Evolutionary conservation across 75 land plant species (phyloP).

Genomic region (Chamaecyparis obtusa): DNA sequence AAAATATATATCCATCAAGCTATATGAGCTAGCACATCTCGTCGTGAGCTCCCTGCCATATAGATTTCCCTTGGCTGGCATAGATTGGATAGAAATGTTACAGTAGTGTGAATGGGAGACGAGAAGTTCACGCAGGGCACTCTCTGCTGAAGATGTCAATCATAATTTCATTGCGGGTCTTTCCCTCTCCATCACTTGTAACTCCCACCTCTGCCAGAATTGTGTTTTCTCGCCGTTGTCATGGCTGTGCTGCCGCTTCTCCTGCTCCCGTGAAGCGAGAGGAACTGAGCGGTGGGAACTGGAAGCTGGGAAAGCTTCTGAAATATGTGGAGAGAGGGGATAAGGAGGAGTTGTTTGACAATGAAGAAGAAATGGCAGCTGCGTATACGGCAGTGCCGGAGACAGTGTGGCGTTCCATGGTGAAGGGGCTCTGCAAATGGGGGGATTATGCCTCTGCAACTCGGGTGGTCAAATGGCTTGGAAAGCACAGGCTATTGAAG

Average conservation of each 20-base stretch:
- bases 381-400: constrained; percentile 69
- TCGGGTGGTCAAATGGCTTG: constrained; percentile 66
- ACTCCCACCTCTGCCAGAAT: not conserved
- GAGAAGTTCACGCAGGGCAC: no score
- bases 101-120: no score
- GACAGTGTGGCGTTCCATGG: constrained; percentile 57
- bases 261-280: not conserved
- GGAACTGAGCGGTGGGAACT: not conserved
- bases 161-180: not conserved
- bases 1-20: no score
- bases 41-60: no score
- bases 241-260: not conserved
- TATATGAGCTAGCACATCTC: no score
- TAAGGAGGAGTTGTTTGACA: not conserved
- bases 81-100: no score
- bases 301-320: not conserved
- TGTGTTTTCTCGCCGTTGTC: not conserved
- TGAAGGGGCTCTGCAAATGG: constrained; percentile 46
- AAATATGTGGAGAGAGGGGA: not conserved
- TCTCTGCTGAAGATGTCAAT: not conserved
- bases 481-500: constrained; percentile 54
- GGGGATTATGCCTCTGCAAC: constrained; percentile 39
- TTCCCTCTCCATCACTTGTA: not conserved
- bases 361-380: constrained; percentile 47
- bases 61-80: no score